phyloP scores from a whole-genome alignment of 1,284 basidiomycete genomes.

The Coniferiporia sulphurascens region DNA sequence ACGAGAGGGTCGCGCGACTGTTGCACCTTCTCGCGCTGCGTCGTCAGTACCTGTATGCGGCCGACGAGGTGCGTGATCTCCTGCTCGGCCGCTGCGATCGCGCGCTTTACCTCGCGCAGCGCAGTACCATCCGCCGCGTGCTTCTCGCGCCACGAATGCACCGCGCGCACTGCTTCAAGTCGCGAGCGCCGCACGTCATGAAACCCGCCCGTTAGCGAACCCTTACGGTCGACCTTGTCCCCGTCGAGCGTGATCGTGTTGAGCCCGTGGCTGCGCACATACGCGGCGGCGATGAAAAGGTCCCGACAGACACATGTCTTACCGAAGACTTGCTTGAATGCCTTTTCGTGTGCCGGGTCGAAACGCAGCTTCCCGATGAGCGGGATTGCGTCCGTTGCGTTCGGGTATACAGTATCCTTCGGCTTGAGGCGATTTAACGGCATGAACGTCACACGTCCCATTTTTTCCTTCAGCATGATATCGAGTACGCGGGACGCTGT shows the following conservation, averaged over 20 bases:
- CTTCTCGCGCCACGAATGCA: slow-evolving; percentile 75
- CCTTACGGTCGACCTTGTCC: slow-evolving; percentile 96
- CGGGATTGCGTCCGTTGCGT: slow-evolving; percentile 85
- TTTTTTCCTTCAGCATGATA: slow-evolving; percentile 88
- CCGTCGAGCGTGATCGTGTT: slow-evolving; percentile 98
- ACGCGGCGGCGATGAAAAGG: slow-evolving; percentile 88
- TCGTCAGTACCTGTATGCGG: slow-evolving; percentile 65
- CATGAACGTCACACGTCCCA: slow-evolving; percentile 96
- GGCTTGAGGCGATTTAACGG: slow-evolving; percentile 95
- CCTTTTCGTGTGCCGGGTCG: slow-evolving; percentile 68
- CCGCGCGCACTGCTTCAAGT: slow-evolving; percentile 80
- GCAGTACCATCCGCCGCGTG: slow-evolving; percentile 63
- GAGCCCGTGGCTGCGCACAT: slow-evolving; percentile 90
- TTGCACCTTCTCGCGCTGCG: slow-evolving; percentile 67
- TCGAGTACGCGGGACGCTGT: slow-evolving; percentile 88
- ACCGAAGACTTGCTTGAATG: slow-evolving; percentile 98
- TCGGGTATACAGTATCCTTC: slow-evolving; percentile 61
- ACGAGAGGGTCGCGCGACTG: slow-evolving; percentile 65
- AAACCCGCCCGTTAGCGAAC: slow-evolving; percentile 93
- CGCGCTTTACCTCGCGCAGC: slow-evolving; percentile 69
- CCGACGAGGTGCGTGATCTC: slow-evolving; percentile 79
- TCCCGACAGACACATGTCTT: slow-evolving; percentile 95
- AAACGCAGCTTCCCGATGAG: slow-evolving; percentile 82
- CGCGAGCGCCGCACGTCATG: slow-evolving; percentile 89
- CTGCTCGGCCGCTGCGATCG: slow-evolving; percentile 76